Conservation (phyloP, 2,329 filamentous ascomycete species). For the Byssothecium circinans region DNA sequence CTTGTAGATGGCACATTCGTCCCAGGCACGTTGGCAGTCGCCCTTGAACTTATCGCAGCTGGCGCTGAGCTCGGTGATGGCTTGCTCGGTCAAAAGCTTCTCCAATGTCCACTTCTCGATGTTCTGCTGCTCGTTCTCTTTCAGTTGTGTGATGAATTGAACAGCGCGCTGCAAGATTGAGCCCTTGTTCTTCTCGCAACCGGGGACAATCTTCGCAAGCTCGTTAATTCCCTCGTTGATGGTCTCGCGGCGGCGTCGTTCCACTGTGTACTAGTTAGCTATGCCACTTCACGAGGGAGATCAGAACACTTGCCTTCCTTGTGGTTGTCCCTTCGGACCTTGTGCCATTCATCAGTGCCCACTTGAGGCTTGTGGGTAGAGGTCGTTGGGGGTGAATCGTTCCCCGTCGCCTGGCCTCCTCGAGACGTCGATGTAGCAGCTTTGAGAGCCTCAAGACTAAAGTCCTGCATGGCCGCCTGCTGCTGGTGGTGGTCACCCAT, state of each 20-base stretch:
- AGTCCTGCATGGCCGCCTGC: constrained; percentile 41
- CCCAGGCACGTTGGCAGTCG: constrained; percentile 76
- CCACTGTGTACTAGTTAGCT: constrained; percentile 62
- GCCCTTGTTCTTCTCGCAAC: constrained; percentile 98
- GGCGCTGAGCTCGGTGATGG: constrained; percentile 81
- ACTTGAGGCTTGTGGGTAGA: constrained; percentile 72
- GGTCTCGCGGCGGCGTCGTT: constrained; percentile 92
- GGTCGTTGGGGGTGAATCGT: constrained; percentile 40
- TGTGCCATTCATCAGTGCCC: constrained; percentile 98
- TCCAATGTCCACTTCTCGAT: constrained; percentile 93
- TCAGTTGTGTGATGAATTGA: constrained; percentile 90
- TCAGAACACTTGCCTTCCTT: constrained; percentile 76
- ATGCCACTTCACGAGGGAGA: background rate
- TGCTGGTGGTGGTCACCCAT: constrained; percentile 48
- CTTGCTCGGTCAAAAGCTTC: constrained; percentile 86
- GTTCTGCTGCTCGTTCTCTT: constrained; percentile 91
- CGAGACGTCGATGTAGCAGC: constrained; percentile 51
- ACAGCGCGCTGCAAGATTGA: constrained; percentile 93
- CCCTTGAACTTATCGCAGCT: constrained; percentile 85
- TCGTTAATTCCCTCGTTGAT: constrained; percentile 99
- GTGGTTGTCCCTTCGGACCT: constrained; percentile 94
- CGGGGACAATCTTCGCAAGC: constrained; percentile 93
- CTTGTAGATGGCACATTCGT: constrained; percentile 80
- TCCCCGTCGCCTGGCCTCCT: constrained; percentile 43
- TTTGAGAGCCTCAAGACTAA: constrained; percentile 54